Evolutionary conservation across 306 rosid species (phyloP).

Genomic region (Glycine latifolia): DNA sequence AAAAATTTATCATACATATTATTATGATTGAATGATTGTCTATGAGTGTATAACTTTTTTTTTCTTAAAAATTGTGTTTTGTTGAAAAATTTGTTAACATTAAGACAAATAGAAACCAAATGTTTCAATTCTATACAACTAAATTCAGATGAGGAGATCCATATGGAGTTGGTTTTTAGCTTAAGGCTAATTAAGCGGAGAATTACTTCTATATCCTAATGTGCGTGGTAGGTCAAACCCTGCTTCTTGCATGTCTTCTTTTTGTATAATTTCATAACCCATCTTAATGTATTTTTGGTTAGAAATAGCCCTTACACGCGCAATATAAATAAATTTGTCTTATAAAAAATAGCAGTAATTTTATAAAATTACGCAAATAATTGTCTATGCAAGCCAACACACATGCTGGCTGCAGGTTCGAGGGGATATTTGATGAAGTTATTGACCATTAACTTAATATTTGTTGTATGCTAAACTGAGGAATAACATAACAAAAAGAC

Average conservation of each 20-base stretch:
- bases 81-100: background rate
- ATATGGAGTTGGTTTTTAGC: background rate
- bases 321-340: background rate
- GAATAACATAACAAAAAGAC: background rate
- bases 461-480: background rate
- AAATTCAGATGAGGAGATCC: background rate
- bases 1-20: too few species aligned
- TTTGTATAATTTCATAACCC: background rate
- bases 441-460: background rate
- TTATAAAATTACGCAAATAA: background rate
- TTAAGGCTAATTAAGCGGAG: too few species aligned
- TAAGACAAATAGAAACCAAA: background rate
- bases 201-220: too few species aligned
- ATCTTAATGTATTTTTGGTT: background rate
- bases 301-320: background rate
- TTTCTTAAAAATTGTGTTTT: too few species aligned
- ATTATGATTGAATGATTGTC: too few species aligned
- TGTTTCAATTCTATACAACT: background rate
- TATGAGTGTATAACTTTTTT: too few species aligned
- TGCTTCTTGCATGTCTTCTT: background rate
- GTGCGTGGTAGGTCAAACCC: background rate
- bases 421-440: background rate
- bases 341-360: background rate
- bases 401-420: conserved; percentile 6
- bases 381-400: background rate